These are phyloP conservation scores for Aspergillus spinulosporus DNA, from an alignment of 2,329 filamentous ascomycete genomes.

Conservation along the genomic window DNA sequence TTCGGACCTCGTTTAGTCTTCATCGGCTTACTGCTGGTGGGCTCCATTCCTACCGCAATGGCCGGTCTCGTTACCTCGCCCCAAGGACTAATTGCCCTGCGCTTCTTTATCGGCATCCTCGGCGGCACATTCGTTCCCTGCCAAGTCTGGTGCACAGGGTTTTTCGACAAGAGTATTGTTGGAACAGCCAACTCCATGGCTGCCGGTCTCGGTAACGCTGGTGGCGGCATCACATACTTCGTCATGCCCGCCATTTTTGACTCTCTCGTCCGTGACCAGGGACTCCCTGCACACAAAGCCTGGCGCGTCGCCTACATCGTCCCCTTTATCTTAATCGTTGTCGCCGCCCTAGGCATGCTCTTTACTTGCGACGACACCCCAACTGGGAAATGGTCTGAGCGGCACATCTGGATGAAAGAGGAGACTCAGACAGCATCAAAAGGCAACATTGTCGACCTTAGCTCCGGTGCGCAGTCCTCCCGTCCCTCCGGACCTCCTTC, in stretches of 20 bases:
- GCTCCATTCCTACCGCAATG: constrained; percentile 77
- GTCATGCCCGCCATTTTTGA: constrained; percentile 90
- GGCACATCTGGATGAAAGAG: constrained; percentile 59
- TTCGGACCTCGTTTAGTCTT: constrained; percentile 82
- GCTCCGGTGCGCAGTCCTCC: constrained; percentile 24
- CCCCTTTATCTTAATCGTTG: constrained; percentile 73
- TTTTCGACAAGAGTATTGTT: constrained; percentile 90
- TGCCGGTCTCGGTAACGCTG: constrained; percentile 81
- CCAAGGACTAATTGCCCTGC: constrained; percentile 49
- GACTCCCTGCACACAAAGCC: constrained; percentile 65
- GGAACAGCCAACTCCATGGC: constrained; percentile 87
- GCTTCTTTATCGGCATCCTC: constrained; percentile 48
- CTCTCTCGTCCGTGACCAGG: constrained; percentile 62
- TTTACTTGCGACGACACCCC: constrained; percentile 79
- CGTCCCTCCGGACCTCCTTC: constrained; percentile 28
- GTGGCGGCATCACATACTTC: constrained; percentile 90
- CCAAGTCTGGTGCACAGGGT: constrained; percentile 89
- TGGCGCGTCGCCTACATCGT: constrained; percentile 86
- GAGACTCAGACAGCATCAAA: constrained; percentile 18
- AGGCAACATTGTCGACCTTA: constrained; percentile 35
- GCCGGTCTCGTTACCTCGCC: constrained; percentile 73
- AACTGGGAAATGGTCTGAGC: constrained; percentile 76
- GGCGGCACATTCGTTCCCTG: constrained; percentile 56
- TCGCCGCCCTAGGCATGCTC: constrained; percentile 67
- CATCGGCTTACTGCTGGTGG: constrained; percentile 71